These are phyloP conservation scores for Malus hybrid DNA, from an alignment of 331 rosid species.

Conservation along the genomic window DNA sequence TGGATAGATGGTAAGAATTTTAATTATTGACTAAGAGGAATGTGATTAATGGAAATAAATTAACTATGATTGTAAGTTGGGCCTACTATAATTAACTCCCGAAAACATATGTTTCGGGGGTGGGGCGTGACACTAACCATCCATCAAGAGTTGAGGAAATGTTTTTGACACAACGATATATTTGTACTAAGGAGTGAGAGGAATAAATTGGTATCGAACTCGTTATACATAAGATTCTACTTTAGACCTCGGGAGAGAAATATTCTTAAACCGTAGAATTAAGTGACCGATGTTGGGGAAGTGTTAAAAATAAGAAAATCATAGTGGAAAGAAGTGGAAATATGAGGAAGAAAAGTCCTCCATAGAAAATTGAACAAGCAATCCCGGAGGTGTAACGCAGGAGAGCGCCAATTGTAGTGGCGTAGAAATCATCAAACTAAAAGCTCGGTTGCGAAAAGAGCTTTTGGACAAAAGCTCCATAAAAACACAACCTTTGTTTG, in stretches of 20 bases:
- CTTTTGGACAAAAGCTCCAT: slow-evolving; percentile 14
- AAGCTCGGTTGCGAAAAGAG: slow-evolving; percentile 35
- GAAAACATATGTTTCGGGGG: too few species aligned
- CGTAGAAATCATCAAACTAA: slow-evolving; percentile 60
- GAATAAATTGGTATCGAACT: neutral
- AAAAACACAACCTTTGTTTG: neutral
- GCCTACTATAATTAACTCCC: too few species aligned
- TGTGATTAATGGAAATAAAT: too few species aligned
- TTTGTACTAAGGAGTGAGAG: too few species aligned
- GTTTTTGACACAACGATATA: too few species aligned
- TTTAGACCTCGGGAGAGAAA: neutral
- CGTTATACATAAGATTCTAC: neutral
- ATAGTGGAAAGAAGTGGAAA: neutral
- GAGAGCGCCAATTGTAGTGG: neutral
- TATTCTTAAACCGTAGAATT: neutral
- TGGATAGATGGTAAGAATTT: too few species aligned
- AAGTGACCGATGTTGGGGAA: neutral
- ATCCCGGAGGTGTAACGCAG: neutral
- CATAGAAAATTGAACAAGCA: neutral
- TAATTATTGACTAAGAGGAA: too few species aligned
- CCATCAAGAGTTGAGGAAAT: too few species aligned
- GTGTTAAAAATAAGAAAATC: neutral
- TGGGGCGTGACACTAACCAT: too few species aligned
- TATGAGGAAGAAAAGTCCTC: neutral
- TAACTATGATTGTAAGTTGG: too few species aligned